Base-by-base conservation (phyloP, 805 yeast species). In the Suhomyces prunicola region DNA sequence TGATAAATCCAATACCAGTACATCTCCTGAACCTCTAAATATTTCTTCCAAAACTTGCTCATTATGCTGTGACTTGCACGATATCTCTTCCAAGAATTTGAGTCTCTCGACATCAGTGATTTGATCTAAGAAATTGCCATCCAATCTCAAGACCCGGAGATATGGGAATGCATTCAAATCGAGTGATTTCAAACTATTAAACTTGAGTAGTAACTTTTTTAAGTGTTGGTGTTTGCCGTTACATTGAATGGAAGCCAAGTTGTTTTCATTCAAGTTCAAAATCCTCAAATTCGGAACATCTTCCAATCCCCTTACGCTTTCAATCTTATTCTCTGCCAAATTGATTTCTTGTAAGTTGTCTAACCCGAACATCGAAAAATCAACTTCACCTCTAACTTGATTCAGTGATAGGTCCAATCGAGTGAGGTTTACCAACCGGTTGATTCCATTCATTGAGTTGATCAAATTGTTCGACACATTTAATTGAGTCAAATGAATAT, bases 71-170 rank as follows among this genome's bases (percentile, higher is more conserved):
- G 73, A 72, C 57, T 77, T 78, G 23, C 71, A 67, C 4, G 81
- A 73, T 0, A 81, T 51, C 51, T 79, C 82, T 36, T 75, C 77
- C 29, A 80, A 57, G 48, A 64, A 57, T 26, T 58, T 68, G 46
- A 73, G 62, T 9, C 59, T 65, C 13, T 60, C 60, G 15, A 77
- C 55, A 10, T 72, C 70, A 1, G 57, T 50, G 2, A 71, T 26
- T 0, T 55, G 45, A 6, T 54, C 54, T 12, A 78, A 54, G 5
- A 60, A 54, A 54, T 78, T 79, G 4, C 82, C 78, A 58, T 81
- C 85, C 13, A 79, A 59, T 41, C 80, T 66, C 39, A 82, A 61
- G 4, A 71, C 73, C 46, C 81, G 66, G 55, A 82, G 67, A 31
- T 55, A 63, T 0, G 80, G 78, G 50, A 68, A 73, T 8, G 56